These are phyloP conservation scores for Aspergillus leporis DNA, from an alignment of 495 filamentous ascomycete genomes.

Conservation along the genomic window DNA sequence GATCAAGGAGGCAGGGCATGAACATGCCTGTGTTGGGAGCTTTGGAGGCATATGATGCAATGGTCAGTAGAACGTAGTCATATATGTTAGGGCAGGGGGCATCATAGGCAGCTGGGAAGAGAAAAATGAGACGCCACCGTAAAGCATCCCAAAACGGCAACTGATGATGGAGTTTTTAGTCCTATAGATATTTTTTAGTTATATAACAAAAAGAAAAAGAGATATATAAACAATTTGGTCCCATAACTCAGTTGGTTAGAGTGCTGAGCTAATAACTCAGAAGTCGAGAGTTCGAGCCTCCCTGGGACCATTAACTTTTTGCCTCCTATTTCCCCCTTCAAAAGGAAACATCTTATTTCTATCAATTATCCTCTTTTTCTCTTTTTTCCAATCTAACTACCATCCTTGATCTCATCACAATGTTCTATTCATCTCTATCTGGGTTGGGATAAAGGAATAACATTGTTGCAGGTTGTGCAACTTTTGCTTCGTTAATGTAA, in stretches of 20 bases:
- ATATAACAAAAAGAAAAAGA: too few relatives aligned
- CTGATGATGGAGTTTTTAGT: background rate
- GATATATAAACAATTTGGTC: background rate
- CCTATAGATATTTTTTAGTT: too few relatives aligned
- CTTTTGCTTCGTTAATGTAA: too few relatives aligned
- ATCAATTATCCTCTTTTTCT: background rate
- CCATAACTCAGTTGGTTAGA: slow-evolving; percentile 6
- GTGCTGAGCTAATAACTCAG: slow-evolving; percentile 7
- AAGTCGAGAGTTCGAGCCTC: slow-evolving; percentile 7
- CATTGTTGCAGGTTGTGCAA: too few relatives aligned
- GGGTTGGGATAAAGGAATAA: too few relatives aligned
- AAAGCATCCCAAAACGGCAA: background rate
- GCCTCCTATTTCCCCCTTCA: background rate
- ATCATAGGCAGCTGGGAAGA: background rate
- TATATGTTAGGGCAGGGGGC: background rate
- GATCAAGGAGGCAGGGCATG: background rate
- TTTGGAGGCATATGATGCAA: background rate
- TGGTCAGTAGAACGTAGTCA: background rate
- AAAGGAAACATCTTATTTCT: background rate
- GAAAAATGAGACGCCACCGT: background rate
- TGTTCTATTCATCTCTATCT: too few relatives aligned
- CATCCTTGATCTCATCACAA: too few relatives aligned
- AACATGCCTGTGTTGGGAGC: background rate
- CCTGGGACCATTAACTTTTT: slow-evolving; percentile 3
- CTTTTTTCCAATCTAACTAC: background rate